Evolutionary conservation across 2,329 filamentous ascomycete genomes (phyloP), one percentile per base, ranked within the genome.

Genomic region (Teratosphaeria destructans): DNA sequence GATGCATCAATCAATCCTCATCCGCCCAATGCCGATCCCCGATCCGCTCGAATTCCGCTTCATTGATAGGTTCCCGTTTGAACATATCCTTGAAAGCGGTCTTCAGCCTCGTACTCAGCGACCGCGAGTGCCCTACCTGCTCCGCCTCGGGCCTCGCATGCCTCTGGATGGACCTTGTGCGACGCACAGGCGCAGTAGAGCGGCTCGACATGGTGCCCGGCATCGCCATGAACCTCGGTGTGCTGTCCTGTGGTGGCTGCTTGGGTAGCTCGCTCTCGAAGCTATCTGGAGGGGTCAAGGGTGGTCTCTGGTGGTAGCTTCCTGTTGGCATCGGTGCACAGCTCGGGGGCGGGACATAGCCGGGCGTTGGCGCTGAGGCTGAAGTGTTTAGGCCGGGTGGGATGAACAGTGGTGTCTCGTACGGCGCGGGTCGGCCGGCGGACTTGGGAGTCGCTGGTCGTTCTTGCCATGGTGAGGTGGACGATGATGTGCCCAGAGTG

Each of bases 11-110:
- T 63, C 57, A 64, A 56, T 58, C 61, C 19, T 71, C 67, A 6
- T 72, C 70, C 8, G 70, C 65, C 70, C 70, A 72, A 52, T 72
- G 70, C 10, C 64, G 60, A 53, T 68, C 67, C 0, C 61, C 62
- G 14, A 71, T 69, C 5, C 58, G 59, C 52, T 68, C 67, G 14
- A 64, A 65, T 2, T 65, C 53, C 6, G 55, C 59, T 14, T 70
- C 64, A 34, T 71, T 65, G 7, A 69, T 56, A 0, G 64, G 62
- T 1, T 67, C 62, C 23, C 60, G 60, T 27, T 63, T 65, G 61
- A 72, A 72, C 12, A 70, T 64, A 7, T 62, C 65, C 34, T 62
- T 67, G 39, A 70, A 63, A 2, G 61, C 65, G 6, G 57, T 57
- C 49, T 63, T 66, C 56, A 69, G 63, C 2, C 68, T 62, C 43